A percentile compares a stretch with the other conserved stretches of the same genome.
Conservation (phyloP, 2,329 filamentous ascomycete species). For the Cordyceps fumosorosea region DNA sequence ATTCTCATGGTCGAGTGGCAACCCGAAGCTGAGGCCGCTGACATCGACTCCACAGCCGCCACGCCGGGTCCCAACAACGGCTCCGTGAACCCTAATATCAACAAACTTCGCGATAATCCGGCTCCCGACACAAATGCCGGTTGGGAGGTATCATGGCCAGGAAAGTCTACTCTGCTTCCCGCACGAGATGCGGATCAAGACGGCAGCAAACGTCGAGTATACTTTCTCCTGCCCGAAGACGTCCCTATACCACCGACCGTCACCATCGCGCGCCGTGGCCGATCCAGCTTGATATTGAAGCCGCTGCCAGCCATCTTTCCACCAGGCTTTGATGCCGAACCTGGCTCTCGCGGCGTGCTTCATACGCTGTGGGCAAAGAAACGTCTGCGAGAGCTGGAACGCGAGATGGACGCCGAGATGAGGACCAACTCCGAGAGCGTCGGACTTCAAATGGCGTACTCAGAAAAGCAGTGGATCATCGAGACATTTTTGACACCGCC, state of each 20-base stretch:
- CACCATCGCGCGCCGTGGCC: slow-evolving; percentile 47
- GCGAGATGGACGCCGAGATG: slow-evolving; percentile 70
- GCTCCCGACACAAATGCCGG: slow-evolving; percentile 17
- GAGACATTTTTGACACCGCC: slow-evolving; percentile 53
- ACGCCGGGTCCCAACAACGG: background rate
- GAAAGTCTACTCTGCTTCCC: slow-evolving; percentile 66
- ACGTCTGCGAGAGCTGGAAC: slow-evolving; percentile 65
- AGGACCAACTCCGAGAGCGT: slow-evolving; percentile 72
- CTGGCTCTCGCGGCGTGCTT: slow-evolving; percentile 72
- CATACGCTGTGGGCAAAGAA: slow-evolving; percentile 90
- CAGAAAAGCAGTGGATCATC: slow-evolving; percentile 81
- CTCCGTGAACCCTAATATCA: background rate
- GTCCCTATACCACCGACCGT: slow-evolving; percentile 66
- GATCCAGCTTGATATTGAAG: slow-evolving; percentile 53
- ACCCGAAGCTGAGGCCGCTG: slow-evolving; percentile 18
- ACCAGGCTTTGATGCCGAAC: slow-evolving; percentile 62
- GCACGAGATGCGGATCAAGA: slow-evolving; percentile 37
- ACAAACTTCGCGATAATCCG: slow-evolving; percentile 13
- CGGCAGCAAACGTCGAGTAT: slow-evolving; percentile 53
- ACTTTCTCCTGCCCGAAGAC: slow-evolving; percentile 73
- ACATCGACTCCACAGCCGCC: slow-evolving; percentile 1
- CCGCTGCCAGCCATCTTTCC: slow-evolving; percentile 84
- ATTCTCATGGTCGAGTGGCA: slow-evolving; percentile 93
- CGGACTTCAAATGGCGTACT: slow-evolving; percentile 73
- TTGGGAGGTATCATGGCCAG: slow-evolving; percentile 81